These are phyloP conservation scores for Thinopyrum elongatum DNA, from an alignment of 176 grass and related monocot genomes.

Conservation along the genomic window DNA sequence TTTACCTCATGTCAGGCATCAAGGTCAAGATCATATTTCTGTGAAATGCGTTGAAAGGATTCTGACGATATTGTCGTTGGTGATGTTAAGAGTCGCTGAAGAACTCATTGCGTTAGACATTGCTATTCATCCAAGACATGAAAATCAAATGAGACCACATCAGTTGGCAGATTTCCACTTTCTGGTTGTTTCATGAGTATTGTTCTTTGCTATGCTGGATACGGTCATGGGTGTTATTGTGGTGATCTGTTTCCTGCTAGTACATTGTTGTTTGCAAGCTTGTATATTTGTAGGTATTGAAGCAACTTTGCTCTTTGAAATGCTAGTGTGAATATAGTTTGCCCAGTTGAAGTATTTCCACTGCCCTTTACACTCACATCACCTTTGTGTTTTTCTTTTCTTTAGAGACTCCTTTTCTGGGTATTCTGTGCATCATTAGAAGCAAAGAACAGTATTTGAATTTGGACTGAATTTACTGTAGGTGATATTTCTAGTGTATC, in stretches of 20 bases:
- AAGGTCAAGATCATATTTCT: slow-evolving; percentile 34
- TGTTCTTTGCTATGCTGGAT: not conserved
- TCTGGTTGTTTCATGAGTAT: slow-evolving; percentile 39
- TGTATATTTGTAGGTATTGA: no score
- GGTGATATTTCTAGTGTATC: not conserved
- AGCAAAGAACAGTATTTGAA: not conserved
- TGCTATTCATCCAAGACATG: slow-evolving; percentile 69
- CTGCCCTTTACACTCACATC: no score
- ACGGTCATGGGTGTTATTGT: not conserved
- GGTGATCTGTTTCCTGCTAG: not conserved
- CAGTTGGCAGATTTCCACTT: slow-evolving; percentile 78
- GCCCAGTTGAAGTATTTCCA: no score
- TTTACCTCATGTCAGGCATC: slow-evolving; percentile 53
- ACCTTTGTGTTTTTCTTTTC: not conserved
- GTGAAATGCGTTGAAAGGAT: slow-evolving; percentile 34
- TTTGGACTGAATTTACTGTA: not conserved
- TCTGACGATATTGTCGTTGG: slow-evolving; percentile 27
- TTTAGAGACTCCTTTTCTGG: not conserved
- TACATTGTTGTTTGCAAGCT: not conserved
- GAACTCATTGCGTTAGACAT: slow-evolving; percentile 53
- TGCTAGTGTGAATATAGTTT: no score
- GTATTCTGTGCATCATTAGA: not conserved
- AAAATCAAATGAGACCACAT: slow-evolving; percentile 48
- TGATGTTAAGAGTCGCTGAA: slow-evolving; percentile 41
- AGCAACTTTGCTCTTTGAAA: no score